A percentile compares a stretch with the other conserved stretches of the same genome.
Evolutionary conservation across 2,329 filamentous ascomycete genomes (phyloP).

Genomic region (Hymenoscyphus albidus): DNA sequence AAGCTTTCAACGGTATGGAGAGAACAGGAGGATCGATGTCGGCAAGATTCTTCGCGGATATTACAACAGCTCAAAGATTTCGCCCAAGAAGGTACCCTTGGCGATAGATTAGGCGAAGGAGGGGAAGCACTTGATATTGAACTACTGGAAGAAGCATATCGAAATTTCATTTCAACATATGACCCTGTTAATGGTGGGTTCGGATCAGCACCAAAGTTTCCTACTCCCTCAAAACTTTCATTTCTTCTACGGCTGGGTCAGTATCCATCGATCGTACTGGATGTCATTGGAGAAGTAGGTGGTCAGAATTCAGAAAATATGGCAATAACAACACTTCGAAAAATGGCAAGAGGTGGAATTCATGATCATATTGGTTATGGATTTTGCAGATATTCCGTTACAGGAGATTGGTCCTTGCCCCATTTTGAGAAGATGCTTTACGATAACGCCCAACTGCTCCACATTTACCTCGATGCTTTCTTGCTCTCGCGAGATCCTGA

Average conservation of each 20-base stretch:
- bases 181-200: conserved; percentile 80
- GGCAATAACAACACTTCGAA: conserved; percentile 74
- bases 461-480: conserved; percentile 84
- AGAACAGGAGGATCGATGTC: conserved; percentile 77
- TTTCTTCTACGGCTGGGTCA: conserved; percentile 74
- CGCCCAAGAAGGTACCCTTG: conserved; percentile 77
- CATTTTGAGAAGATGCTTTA: conserved; percentile 98
- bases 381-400: conserved; percentile 83
- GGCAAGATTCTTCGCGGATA: conserved; percentile 79
- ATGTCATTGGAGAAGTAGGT: conserved; percentile 83
- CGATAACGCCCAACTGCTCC: conserved; percentile 82
- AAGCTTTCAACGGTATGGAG: conserved; percentile 76
- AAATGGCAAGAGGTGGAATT: conserved; percentile 69
- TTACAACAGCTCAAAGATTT: conserved; percentile 79
- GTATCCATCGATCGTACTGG: conserved; percentile 68
- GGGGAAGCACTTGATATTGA: conserved; percentile 81
- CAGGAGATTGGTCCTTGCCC: conserved; percentile 85
- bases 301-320: conserved; percentile 71
- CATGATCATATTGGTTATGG: conserved; percentile 75
- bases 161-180: conserved; percentile 75
- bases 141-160: conserved; percentile 83
- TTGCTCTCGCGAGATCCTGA: conserved; percentile 55
- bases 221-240: conserved; percentile 78
- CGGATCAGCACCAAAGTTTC: conserved; percentile 76
- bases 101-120: conserved; percentile 38